These are phyloP conservation scores for Ascochyta pisi DNA, from an alignment of 2,329 filamentous ascomycete genomes.

Conservation along the genomic window DNA sequence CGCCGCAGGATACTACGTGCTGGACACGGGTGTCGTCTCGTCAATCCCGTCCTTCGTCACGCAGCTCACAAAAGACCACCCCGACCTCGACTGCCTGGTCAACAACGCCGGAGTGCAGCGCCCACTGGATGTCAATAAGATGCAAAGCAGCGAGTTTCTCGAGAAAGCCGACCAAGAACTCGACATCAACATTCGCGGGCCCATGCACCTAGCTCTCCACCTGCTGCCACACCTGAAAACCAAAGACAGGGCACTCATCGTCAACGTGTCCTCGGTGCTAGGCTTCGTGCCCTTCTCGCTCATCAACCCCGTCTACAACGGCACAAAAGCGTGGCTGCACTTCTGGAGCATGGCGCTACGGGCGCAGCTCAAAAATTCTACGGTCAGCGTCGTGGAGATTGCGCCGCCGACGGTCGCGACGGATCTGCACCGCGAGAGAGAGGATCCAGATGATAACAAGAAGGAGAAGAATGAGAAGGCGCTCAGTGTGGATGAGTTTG, in stretches of 20 bases:
- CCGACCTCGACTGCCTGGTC: conserved; percentile 63
- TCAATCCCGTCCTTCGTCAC: conserved; percentile 56
- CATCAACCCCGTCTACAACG: conserved; percentile 66
- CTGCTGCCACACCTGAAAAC: conserved; percentile 59
- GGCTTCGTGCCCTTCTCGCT: conserved; percentile 61
- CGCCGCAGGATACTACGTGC: conserved; percentile 59
- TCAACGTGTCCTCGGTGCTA: conserved; percentile 63
- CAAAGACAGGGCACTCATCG: conserved; percentile 53
- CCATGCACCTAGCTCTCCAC: conserved; percentile 61
- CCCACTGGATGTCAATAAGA: conserved; percentile 56
- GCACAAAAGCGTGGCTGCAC: conserved; percentile 65
- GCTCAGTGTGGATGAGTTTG: conserved; percentile 62
- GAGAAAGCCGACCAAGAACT: conserved; percentile 63
- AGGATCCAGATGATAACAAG: conserved; percentile 65
- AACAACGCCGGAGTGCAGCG: conserved; percentile 67
- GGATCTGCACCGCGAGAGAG: conserved; percentile 62
- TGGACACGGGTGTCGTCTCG: conserved; percentile 58
- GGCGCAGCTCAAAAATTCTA: conserved; percentile 55
- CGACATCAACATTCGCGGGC: conserved; percentile 64
- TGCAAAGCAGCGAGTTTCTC: conserved; percentile 52
- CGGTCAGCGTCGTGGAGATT: conserved; percentile 62
- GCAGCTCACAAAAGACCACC: conserved; percentile 57
- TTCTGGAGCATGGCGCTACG: conserved; percentile 64
- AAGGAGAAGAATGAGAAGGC: conserved; percentile 61
- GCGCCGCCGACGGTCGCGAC: conserved; percentile 63